phyloP scores from a whole-genome alignment of 805 yeast species.

The Wickerhamiella qilinensis region DNA sequence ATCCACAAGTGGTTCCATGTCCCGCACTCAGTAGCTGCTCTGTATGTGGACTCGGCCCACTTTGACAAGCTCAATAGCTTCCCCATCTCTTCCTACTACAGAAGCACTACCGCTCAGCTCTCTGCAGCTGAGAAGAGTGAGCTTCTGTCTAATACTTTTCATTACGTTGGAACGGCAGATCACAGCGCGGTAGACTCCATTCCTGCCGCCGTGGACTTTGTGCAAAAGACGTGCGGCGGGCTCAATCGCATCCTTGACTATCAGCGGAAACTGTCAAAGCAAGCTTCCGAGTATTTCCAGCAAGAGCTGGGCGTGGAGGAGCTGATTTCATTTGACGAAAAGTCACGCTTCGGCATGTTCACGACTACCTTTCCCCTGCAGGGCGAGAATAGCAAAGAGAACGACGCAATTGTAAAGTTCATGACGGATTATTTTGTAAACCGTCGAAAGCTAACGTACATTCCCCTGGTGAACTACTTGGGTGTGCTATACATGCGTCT shows the following conservation, averaged over 20 bases:
- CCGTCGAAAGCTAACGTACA: conserved; percentile 29
- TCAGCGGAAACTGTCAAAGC: conserved; percentile 28
- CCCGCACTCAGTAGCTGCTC: conserved; percentile 41
- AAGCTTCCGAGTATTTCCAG: background rate
- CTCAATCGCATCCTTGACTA: conserved; percentile 18
- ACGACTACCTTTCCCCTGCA: conserved; percentile 26
- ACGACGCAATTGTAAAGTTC: conserved; percentile 12
- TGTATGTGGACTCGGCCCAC: conserved; percentile 39
- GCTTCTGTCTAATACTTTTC: conserved; percentile 21
- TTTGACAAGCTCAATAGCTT: conserved; percentile 36
- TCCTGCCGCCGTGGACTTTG: conserved; percentile 35
- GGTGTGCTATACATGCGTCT: conserved; percentile 32
- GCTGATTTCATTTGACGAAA: conserved; percentile 24
- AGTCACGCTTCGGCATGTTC: conserved; percentile 29
- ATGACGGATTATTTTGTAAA: conserved; percentile 14
- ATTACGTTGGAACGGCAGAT: conserved; percentile 34
- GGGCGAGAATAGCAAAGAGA: conserved; percentile 8
- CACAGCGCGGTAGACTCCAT: conserved; percentile 30
- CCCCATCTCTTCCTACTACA: conserved; percentile 40
- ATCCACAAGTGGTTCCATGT: conserved; percentile 54
- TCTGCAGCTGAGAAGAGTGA: background rate
- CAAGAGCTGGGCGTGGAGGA: conserved; percentile 18
- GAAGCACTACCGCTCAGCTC: too few species aligned
- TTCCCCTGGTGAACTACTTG: conserved; percentile 31
- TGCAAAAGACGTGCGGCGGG: conserved; percentile 43